Conservation (phyloP, 2,329 filamentous ascomycete genomes). For the Fusarium scirpi region DNA sequence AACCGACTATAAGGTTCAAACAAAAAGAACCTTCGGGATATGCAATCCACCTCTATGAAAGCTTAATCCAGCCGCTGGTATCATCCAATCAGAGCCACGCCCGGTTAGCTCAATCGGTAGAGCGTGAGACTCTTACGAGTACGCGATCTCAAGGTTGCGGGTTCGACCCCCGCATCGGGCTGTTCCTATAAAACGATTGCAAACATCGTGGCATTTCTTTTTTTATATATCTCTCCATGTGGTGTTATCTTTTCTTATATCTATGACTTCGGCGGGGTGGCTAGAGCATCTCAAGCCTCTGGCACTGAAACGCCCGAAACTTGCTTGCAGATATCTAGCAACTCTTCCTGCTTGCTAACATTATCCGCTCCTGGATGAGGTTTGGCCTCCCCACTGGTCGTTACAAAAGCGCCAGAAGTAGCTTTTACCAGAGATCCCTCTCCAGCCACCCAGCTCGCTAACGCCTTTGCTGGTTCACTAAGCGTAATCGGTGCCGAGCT, state of each 20-base stretch:
- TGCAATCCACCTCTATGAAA: fast-evolving
- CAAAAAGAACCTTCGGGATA: neutral
- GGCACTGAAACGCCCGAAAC: conserved; percentile 19
- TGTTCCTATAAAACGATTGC: conserved; percentile 37
- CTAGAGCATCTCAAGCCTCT: neutral
- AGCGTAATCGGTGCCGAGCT: conserved; percentile 20
- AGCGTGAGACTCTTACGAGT: conserved; percentile 74
- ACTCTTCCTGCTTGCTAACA: conserved; percentile 32
- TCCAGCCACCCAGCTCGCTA: conserved; percentile 31
- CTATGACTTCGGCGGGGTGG: neutral
- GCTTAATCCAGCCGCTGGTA: neutral
- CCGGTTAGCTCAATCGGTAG: conserved; percentile 60
- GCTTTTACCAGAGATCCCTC: conserved; percentile 20
- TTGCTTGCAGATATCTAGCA: conserved; percentile 19
- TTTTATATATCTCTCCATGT: neutral
- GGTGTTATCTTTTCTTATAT: neutral
- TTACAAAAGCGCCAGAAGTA: conserved; percentile 29
- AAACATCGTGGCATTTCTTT: conserved; percentile 17
- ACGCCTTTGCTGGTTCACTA: conserved; percentile 16
- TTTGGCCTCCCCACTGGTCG: conserved; percentile 12
- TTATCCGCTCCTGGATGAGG: conserved; percentile 30
- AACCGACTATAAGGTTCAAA: neutral
- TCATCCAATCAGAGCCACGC: conserved; percentile 47
- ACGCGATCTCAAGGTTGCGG: conserved; percentile 65
- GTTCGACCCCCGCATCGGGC: conserved; percentile 63